Evolutionary conservation across 495 filamentous ascomycete genomes (phyloP).

Genomic region (Talaromyces stipitatus): DNA sequence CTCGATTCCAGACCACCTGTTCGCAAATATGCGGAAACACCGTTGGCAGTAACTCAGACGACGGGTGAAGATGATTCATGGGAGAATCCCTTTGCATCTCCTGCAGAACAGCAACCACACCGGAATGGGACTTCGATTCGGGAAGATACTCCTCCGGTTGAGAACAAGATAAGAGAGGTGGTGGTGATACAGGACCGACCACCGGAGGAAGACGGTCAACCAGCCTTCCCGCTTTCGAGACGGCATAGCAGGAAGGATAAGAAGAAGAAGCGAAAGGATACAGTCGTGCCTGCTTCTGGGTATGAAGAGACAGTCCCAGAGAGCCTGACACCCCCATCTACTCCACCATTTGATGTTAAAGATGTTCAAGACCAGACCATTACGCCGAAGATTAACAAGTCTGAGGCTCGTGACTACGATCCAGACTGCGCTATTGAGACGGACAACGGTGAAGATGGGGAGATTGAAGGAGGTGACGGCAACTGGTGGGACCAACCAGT

Average conservation of each 20-base stretch:
- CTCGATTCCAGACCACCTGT: not conserved
- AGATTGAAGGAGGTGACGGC: not conserved
- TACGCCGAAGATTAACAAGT: not conserved
- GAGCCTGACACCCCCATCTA: conserved; percentile 34
- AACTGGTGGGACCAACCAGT: conserved; percentile 6
- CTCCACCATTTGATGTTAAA: conserved; percentile 21
- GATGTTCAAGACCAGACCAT: not conserved
- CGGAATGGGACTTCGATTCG: not conserved
- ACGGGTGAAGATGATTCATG: not conserved
- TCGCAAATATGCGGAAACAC: not conserved
- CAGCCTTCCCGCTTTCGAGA: conserved; percentile 3
- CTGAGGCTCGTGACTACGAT: not conserved
- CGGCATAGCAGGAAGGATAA: conserved; percentile 18
- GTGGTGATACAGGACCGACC: not conserved
- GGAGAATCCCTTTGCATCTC: conserved; percentile 4
- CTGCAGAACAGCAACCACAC: not conserved
- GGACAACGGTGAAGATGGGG: conserved; percentile 3
- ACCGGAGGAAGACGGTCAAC: not conserved
- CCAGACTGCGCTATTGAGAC: conserved; percentile 7
- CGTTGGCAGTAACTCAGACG: not conserved
- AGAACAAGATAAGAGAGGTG: not conserved
- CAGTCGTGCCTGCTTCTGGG: not conserved
- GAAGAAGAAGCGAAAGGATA: conserved; percentile 14
- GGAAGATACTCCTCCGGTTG: not conserved
- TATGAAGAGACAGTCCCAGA: not conserved